Evolutionary conservation across 2,329 filamentous ascomycete species (phyloP).

Genomic region (Helotiales sp.): DNA sequence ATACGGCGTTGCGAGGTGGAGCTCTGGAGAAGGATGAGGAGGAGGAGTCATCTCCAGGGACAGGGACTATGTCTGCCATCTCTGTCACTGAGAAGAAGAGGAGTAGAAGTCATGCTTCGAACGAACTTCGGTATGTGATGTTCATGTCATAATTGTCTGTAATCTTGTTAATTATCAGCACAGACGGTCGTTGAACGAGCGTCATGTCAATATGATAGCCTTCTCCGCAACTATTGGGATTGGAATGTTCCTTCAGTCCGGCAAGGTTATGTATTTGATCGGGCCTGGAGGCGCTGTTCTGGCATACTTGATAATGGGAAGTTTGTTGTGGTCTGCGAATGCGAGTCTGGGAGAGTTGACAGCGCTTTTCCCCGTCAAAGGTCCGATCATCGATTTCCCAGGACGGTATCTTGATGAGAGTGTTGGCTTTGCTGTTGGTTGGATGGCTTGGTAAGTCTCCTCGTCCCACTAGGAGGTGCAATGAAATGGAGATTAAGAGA

Average conservation of each 20-base stretch:
- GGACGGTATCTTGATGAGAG: constrained; percentile 19
- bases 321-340: constrained; percentile 50
- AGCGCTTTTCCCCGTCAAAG: constrained; percentile 40
- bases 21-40: not conserved
- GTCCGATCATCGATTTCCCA: constrained; percentile 28
- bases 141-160: not conserved
- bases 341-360: constrained; percentile 41
- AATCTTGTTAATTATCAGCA: not conserved
- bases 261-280: constrained; percentile 44
- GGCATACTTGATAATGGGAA: constrained; percentile 44
- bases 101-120: not conserved
- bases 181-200: constrained; percentile 27
- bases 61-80: too few relatives aligned
- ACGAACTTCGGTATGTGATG: constrained; percentile 2
- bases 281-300: constrained; percentile 44
- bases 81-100: not conserved
- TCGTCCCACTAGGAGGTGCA: not conserved
- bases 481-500: not conserved
- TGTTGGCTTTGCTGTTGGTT: constrained; percentile 28
- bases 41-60: not conserved
- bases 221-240: constrained; percentile 45
- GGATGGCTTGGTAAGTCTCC: constrained; percentile 42
- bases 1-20: not conserved
- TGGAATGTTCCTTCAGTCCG: constrained; percentile 46
- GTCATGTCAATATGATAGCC: constrained; percentile 45